Evolutionary conservation across 768 basidiomycete species (phyloP).

Genomic region (Kwoniella pini): DNA sequence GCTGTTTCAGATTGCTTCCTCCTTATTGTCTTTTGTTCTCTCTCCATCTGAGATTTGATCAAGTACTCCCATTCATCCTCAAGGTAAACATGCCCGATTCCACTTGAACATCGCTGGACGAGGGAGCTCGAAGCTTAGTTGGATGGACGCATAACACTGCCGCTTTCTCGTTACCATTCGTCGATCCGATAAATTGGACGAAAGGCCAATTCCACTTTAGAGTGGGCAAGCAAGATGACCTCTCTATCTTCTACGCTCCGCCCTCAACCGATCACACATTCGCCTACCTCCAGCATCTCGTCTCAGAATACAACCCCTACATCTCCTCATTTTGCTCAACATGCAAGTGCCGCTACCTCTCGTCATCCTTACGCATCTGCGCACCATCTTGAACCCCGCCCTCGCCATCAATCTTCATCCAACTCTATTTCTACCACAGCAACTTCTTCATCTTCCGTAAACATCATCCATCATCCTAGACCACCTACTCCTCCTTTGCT

Average conservation of each 20-base stretch:
- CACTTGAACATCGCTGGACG: too few relatives aligned
- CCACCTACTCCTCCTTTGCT: constrained; percentile 42
- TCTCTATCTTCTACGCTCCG: constrained; percentile 14
- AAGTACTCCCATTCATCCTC: neutral
- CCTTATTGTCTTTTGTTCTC: neutral
- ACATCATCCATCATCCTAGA: constrained; percentile 30
- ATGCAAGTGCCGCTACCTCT: constrained; percentile 5
- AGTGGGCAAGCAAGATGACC: neutral
- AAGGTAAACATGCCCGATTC: too few relatives aligned
- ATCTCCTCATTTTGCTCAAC: constrained; percentile 39
- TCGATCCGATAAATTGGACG: too few relatives aligned
- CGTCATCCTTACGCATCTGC: constrained; percentile 14
- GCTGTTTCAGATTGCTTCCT: constrained; percentile 1
- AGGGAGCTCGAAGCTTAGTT: too few relatives aligned
- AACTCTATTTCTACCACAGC: constrained; percentile 22
- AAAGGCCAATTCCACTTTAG: too few relatives aligned
- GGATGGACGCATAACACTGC: too few relatives aligned
- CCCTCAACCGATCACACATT: constrained; percentile 23
- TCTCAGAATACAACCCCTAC: constrained; percentile 47
- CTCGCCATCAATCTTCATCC: constrained; percentile 20
- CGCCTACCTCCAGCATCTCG: constrained; percentile 41
- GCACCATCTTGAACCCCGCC: constrained; percentile 7
- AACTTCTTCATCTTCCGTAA: constrained; percentile 15
- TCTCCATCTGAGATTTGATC: neutral
- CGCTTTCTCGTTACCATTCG: too few relatives aligned